phyloP scores from a whole-genome alignment of 2,329 filamentous ascomycete species.

The Pseudogymnoascus sp. region DNA sequence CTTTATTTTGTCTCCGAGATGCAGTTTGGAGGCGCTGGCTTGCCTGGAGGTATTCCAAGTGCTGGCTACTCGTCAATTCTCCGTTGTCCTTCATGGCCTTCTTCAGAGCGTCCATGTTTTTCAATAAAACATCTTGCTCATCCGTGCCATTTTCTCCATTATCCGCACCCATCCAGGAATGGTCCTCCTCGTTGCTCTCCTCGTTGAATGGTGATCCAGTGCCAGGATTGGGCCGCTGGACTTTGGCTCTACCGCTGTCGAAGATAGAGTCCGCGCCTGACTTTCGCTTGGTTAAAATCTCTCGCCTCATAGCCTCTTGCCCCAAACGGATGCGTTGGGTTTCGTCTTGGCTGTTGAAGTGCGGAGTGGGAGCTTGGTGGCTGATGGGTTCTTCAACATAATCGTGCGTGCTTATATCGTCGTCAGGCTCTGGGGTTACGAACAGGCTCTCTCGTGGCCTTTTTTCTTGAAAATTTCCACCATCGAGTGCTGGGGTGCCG shows the following conservation, averaged over 20 bases:
- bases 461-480: neutral
- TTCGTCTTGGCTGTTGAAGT: neutral
- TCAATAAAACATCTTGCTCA: neutral
- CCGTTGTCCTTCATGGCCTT: neutral
- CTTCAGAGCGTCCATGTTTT: neutral
- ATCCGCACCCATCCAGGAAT: neutral
- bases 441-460: neutral
- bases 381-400: neutral
- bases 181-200: neutral
- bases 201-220: neutral
- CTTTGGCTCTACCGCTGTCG: neutral
- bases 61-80: neutral
- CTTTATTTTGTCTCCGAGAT: neutral
- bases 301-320: neutral
- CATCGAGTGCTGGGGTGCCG: neutral
- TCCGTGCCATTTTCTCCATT: neutral
- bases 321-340: neutral
- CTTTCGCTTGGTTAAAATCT: neutral
- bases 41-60: neutral
- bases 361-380: neutral
- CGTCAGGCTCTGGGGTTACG: neutral
- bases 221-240: neutral
- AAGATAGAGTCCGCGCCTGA: neutral
- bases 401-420: neutral
- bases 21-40: neutral